Evolutionary conservation across 139 green algal species (phyloP), one percentile per base, ranked within the genome.

Genomic region (Desmodesmus armatus): DNA sequence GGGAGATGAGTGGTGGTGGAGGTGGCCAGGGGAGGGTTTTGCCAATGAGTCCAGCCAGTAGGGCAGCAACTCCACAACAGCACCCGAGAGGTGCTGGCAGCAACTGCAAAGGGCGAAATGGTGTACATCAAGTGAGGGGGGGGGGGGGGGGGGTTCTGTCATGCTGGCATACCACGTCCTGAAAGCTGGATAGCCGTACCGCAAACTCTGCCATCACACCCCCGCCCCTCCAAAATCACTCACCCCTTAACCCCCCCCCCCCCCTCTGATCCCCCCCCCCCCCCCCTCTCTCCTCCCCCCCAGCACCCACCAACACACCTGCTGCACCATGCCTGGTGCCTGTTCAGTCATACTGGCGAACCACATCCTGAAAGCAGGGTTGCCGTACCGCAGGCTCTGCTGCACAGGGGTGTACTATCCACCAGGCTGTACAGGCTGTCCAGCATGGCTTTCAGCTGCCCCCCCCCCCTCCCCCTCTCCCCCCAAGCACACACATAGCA

Each of bases 11-110:
- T n/a, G n/a, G n/a, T n/a, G n/a, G n/a, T n/a, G n/a, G n/a, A n/a
- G n/a, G n/a, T n/a, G n/a, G n/a, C n/a, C n/a, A n/a, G n/a, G n/a
- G n/a, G n/a, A n/a, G n/a, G n/a, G n/a, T n/a, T n/a, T 99, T 98
- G 73, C 97, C 97, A 89, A 99, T 98, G 82, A 95, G 83, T 98
- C 96, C 0, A 85, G 33, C 15, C 97, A 85, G 87, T 99, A 99
- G 9, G 92, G 85, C 0, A 87, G 78, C n/a, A 99, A 88, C 90
- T 99, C 97, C 2, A 82, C 51, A 0, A 73, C 87, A 2, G 92
- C 90, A 0, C 19, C 74, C 4, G 70, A 41, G 2, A 93, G 84
- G 7, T 88, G 63, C 47, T 71, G 71, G 88, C 43, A 86, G 80
- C 33, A 86, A 23, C 80, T 82, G 70, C 55, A 81, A 4, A 13